Conservation (phyloP, 139 green algal species). For the Trebouxia sp. region DNA sequence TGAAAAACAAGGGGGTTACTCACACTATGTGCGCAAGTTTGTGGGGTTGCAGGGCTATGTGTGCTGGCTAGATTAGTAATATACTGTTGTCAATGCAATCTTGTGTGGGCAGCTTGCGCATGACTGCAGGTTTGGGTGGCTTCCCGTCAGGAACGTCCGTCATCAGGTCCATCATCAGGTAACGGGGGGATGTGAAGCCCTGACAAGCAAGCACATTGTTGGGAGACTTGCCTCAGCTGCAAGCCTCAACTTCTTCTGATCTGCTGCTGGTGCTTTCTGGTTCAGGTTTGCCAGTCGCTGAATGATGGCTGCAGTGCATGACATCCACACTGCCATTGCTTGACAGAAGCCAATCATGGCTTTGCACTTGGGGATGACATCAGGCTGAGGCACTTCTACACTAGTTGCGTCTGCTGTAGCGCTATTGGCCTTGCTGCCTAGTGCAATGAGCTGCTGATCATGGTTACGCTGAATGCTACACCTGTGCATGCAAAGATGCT, state of each 20-base stretch:
- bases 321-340: not conserved
- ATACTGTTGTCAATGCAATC: no score
- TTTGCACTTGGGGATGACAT: not conserved
- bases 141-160: not conserved
- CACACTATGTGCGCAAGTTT: no score
- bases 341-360: not conserved
- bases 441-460: not conserved
- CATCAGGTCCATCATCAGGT: not conserved
- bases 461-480: not conserved
- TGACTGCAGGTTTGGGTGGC: no score
- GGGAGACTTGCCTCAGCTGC: not conserved
- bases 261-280: not conserved
- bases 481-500: not conserved
- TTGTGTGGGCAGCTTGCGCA: no score
- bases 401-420: not conserved
- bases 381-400: conserved; percentile 1
- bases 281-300: not conserved
- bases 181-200: no score
- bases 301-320: not conserved
- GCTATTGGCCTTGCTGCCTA: not conserved
- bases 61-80: no score
- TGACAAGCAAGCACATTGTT: not conserved
- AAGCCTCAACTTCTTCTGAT: not conserved
- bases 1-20: no score
- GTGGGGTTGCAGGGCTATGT: no score